phyloP scores from a whole-genome alignment of 23 red algal species.

The Rhodosorus marinus region DNA sequence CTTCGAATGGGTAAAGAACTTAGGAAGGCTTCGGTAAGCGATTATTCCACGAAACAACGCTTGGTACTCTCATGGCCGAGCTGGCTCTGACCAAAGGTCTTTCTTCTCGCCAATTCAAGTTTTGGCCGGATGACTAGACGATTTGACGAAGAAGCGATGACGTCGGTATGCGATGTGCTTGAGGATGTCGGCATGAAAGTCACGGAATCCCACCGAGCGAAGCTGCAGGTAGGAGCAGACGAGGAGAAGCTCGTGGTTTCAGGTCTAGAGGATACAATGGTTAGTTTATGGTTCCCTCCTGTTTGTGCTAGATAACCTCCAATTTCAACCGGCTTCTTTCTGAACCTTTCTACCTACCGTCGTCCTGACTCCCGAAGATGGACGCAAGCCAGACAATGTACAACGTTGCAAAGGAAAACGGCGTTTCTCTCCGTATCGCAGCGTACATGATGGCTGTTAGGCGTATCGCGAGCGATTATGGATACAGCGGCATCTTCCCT shows the following conservation, averaged over 20 bases:
- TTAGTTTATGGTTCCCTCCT: no score
- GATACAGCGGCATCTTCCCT: slow-evolving; percentile 27
- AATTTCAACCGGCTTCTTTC: no score
- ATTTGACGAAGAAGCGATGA: slow-evolving; percentile 64
- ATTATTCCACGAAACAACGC: no score
- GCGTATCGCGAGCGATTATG: slow-evolving; percentile 26
- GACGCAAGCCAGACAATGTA: slow-evolving; percentile 34
- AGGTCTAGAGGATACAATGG: slow-evolving; percentile 92
- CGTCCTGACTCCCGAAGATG: no score
- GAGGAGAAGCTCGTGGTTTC: slow-evolving; percentile 64
- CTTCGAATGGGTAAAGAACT: slow-evolving; percentile 93
- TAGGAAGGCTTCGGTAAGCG: slow-evolving; percentile 75
- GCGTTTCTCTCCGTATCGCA: slow-evolving; percentile 29
- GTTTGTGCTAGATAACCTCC: no score
- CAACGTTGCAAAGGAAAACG: slow-evolving; percentile 33
- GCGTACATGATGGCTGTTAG: slow-evolving; percentile 59
- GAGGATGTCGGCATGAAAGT: slow-evolving; percentile 72
- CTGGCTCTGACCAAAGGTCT: no score
- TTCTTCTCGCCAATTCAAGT: no score
- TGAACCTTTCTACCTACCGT: no score
- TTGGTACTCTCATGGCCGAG: no score
- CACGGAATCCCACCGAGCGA: slow-evolving; percentile 23
- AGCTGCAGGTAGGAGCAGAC: slow-evolving; percentile 56
- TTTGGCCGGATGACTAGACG: slow-evolving; percentile 76
- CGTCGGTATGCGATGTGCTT: slow-evolving; percentile 32